Evolutionary conservation across 805 yeast species (phyloP).

Genomic region (Wickerhamiella domercqiae): DNA sequence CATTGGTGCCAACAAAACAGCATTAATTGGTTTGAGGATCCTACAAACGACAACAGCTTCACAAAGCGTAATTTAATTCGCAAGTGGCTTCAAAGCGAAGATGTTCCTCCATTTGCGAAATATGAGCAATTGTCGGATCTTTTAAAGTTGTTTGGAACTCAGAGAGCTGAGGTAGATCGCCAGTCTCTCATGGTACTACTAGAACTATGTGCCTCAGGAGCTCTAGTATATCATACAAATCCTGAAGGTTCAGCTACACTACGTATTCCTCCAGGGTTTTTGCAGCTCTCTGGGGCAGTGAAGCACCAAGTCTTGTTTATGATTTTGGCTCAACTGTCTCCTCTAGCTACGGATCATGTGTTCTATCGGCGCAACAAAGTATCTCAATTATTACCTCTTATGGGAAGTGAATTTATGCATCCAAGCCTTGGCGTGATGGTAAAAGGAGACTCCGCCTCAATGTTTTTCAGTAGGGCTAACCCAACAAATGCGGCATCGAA

Average conservation of each 20-base stretch:
- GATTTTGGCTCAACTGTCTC: slow-evolving; percentile 12
- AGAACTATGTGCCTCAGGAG: slow-evolving; percentile 1
- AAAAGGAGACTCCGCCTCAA: background rate
- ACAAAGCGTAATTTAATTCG: slow-evolving; percentile 48
- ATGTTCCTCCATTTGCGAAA: slow-evolving; percentile 20
- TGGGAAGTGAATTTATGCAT: background rate
- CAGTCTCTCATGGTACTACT: background rate
- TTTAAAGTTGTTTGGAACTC: slow-evolving; percentile 1
- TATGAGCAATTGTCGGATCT: background rate
- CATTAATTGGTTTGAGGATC: slow-evolving; percentile 56
- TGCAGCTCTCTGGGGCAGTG: slow-evolving; percentile 5
- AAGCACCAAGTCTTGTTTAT: slow-evolving; percentile 8
- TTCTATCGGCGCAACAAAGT: slow-evolving; percentile 8
- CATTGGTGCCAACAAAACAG: slow-evolving; percentile 29
- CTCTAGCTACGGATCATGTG: slow-evolving; percentile 5
- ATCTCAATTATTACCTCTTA: background rate
- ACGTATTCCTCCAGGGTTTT: slow-evolving; percentile 2
- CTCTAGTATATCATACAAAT: background rate
- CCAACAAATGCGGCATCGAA: slow-evolving; percentile 2
- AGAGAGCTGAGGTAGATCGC: slow-evolving; percentile 3
- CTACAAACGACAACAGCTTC: slow-evolving; percentile 41
- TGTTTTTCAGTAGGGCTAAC: slow-evolving; percentile 6
- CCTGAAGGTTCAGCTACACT: slow-evolving; percentile 3
- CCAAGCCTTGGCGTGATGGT: slow-evolving; percentile 6
- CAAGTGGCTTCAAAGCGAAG: slow-evolving; percentile 5